Evolutionary conservation across 352 stramenopile genomes (phyloP).

Genomic region (Pythium rhizo-oryzae): DNA sequence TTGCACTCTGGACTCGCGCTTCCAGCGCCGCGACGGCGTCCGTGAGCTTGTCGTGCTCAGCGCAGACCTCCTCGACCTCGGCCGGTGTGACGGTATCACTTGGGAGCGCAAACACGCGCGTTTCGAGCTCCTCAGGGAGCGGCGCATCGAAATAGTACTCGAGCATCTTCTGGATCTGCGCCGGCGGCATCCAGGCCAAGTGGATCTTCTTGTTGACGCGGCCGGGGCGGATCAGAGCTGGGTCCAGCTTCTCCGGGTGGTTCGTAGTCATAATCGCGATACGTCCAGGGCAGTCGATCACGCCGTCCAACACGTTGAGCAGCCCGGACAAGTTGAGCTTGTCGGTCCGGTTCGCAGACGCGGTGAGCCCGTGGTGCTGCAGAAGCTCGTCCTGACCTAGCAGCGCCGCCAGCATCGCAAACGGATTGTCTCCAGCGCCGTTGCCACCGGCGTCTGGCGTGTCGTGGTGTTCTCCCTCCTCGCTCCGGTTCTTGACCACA

Average conservation of each 20-base stretch:
- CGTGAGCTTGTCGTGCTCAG: constrained; percentile 14
- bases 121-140: constrained; percentile 28
- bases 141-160: constrained; percentile 45
- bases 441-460: too few relatives aligned
- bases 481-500: constrained; percentile 53
- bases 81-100: constrained; percentile 31
- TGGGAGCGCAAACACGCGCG: constrained; percentile 3
- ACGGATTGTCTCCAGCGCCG: too few relatives aligned
- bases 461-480: not conserved
- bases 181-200: constrained; percentile 41
- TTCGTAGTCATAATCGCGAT: constrained; percentile 91
- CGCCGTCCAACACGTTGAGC: constrained; percentile 84
- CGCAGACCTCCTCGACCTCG: constrained; percentile 41
- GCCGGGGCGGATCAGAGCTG: constrained; percentile 35
- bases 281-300: constrained; percentile 72
- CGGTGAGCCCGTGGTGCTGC: constrained; percentile 3
- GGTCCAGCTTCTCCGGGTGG: constrained; percentile 86
- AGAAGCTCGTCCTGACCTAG: constrained; percentile 3
- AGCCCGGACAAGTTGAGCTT: constrained; percentile 68
- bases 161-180: constrained; percentile 35
- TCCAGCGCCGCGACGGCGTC: not conserved
- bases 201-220: constrained; percentile 72
- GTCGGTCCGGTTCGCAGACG: constrained; percentile 10
- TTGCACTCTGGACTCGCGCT: not conserved
- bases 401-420: constrained; percentile 14